These are phyloP conservation scores for Clarireedia sp. DNA, from an alignment of 2,329 filamentous ascomycete species.

Conservation along the genomic window DNA sequence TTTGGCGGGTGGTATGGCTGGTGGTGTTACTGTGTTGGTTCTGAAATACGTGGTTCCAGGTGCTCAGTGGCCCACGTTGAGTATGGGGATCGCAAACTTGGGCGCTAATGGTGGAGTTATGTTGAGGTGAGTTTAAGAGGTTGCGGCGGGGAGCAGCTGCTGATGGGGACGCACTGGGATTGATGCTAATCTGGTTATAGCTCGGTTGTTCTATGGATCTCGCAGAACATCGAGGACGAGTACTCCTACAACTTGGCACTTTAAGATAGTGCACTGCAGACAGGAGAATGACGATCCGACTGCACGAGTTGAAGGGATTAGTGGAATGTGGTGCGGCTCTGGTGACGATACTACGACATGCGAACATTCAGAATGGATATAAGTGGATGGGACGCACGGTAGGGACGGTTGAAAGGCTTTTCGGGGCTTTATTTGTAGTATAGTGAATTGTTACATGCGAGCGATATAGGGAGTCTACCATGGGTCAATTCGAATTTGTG, in stretches of 20 bases:
- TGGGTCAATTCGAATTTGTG: not conserved
- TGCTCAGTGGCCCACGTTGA: slow-evolving; percentile 51
- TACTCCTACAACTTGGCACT: slow-evolving; percentile 61
- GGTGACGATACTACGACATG: not conserved
- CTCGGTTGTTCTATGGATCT: slow-evolving; percentile 58
- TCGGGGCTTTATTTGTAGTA: slow-evolving; percentile 3
- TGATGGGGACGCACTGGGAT: not conserved
- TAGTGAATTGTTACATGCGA: slow-evolving; percentile 1
- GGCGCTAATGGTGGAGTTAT: slow-evolving; percentile 57
- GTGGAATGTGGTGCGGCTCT: not conserved
- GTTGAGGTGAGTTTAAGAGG: slow-evolving; percentile 39
- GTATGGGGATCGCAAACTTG: slow-evolving; percentile 60
- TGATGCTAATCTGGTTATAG: slow-evolving; percentile 30
- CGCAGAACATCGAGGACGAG: slow-evolving; percentile 67
- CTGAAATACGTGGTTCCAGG: slow-evolving; percentile 54
- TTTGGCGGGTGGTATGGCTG: slow-evolving; percentile 60
- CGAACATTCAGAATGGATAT: not conserved
- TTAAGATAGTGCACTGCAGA: slow-evolving; percentile 24
- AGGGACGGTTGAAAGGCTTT: not conserved
- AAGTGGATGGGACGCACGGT: not conserved
- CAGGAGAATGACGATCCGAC: not conserved
- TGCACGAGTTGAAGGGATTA: not conserved
- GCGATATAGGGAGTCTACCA: slow-evolving; percentile 2
- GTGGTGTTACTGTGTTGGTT: slow-evolving; percentile 60
- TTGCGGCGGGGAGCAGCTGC: not conserved